phyloP scores from a whole-genome alignment of 306 rosid genomes.

The Ormosia emarginata region DNA sequence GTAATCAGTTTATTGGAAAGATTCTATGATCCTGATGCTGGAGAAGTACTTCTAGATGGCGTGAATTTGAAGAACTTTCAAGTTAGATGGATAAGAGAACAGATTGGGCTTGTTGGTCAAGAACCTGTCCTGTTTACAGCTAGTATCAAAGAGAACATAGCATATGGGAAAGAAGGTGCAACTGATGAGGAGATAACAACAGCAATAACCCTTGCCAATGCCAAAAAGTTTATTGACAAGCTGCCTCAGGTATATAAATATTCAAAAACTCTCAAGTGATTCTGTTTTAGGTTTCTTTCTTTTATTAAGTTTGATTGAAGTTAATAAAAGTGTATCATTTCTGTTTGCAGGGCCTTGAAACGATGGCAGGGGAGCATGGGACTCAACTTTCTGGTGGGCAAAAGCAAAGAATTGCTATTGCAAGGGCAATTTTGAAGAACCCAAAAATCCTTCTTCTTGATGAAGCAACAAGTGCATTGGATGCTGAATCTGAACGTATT shows the following conservation, averaged over 20 bases:
- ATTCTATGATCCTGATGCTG: slow-evolving; percentile 85
- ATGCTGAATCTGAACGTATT: slow-evolving; percentile 84
- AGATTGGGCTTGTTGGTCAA: slow-evolving; percentile 85
- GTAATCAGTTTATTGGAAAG: slow-evolving; percentile 75
- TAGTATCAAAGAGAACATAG: slow-evolving; percentile 64
- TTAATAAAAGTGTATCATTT: not conserved
- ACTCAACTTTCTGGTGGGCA: slow-evolving; percentile 96
- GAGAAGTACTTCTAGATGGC: slow-evolving; percentile 78
- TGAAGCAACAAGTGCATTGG: slow-evolving; percentile 93
- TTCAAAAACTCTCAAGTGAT: not conserved
- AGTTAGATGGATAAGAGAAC: slow-evolving; percentile 71
- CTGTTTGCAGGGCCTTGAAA: slow-evolving; percentile 65
- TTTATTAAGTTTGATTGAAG: not conserved
- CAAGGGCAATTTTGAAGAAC: slow-evolving; percentile 89
- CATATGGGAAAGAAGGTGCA: slow-evolving; percentile 82
- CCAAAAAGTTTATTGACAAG: slow-evolving; percentile 76
- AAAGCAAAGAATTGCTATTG: slow-evolving; percentile 94
- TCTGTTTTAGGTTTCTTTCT: not conserved
- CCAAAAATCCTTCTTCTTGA: slow-evolving; percentile 87
- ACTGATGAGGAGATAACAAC: slow-evolving; percentile 58
- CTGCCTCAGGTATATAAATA: slow-evolving; percentile 50
- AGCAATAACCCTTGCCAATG: slow-evolving; percentile 78
- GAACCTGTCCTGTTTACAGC: slow-evolving; percentile 73
- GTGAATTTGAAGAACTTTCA: slow-evolving; percentile 54
- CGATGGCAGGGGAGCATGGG: slow-evolving; percentile 86